Evolutionary conservation across 176 grass and related monocot species (phyloP).

Genomic region (Miscanthus lutarioriparius): DNA sequence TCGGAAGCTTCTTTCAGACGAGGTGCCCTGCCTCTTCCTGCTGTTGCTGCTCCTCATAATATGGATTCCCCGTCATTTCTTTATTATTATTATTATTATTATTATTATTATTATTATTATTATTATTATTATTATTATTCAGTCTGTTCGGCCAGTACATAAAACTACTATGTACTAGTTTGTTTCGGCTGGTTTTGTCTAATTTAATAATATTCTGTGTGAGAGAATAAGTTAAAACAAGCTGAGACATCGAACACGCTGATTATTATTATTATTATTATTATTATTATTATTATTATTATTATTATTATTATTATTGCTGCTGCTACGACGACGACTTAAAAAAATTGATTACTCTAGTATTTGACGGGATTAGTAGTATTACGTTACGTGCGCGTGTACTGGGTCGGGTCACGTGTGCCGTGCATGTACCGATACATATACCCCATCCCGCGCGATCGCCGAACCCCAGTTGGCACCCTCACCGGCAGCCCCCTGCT

Average conservation of each 20-base stretch:
- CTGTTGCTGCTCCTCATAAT: too few relatives aligned
- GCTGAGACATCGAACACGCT: too few relatives aligned
- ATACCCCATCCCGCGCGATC: background rate
- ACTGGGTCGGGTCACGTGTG: background rate
- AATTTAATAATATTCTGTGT: too few relatives aligned
- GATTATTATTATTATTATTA: background rate
- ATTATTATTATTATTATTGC: background rate
- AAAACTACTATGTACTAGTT: too few relatives aligned
- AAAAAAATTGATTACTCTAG: background rate
- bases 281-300: background rate
- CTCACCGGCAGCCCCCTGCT: constrained; percentile 10
- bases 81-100: background rate
- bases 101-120: too few relatives aligned
- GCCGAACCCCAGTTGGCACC: constrained; percentile 18
- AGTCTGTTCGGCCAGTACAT: too few relatives aligned
- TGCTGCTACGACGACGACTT: too few relatives aligned
- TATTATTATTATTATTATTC: too few relatives aligned
- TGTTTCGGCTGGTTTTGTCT: too few relatives aligned
- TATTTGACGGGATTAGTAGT: background rate
- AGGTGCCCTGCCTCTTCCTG: too few relatives aligned
- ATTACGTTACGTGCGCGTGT: background rate
- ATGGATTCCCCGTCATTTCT: background rate
- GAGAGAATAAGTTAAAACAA: too few relatives aligned
- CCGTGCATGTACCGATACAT: background rate
- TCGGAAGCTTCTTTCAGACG: too few relatives aligned